Base-by-base conservation (phyloP, 257 asterid species). In the Coffea canephora region DNA sequence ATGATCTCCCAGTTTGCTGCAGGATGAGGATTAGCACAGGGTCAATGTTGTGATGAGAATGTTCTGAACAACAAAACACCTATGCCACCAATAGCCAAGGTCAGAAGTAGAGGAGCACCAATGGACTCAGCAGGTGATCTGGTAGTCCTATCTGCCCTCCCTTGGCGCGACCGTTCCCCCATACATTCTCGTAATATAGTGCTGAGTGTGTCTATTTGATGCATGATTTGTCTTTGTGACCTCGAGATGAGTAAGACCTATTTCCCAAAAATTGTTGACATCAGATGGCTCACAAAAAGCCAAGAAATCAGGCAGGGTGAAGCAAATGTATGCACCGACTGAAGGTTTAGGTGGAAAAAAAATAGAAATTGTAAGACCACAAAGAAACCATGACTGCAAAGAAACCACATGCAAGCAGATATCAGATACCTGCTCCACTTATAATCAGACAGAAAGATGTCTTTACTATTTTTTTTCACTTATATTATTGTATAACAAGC, bases 201-300 rank as follows among this genome's bases (percentile, higher is more conserved):
- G 88, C 91, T 89, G 55, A 96, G 93, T 71, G 89, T 92, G 87
- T 96, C 97, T 13, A 94, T 87, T 77, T 96, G 99, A 85, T 90
- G 97, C 90, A 96, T 87, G 68, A 92, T 85, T 85, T 96, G 97
- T 25, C 97, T 94, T 73, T 96, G 98, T 50, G 90, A 91, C 48
- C 98, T 93, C 23, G 93, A 82, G 81, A 96, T 86, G 45, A 89
- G 87, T 52, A 91, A 79, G 15, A 94, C 91, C 99, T 96, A 88
- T 80, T 77, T 11, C 79, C 8, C 76, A 62, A 83, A 77, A 14
- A 79, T 36, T 52, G 50, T 48, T 81, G 31, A 19, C 52, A 57
- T 74, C 49, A 78, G 73, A 39, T 39, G 43, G 4, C 43, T 39
- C 43, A 39, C 43, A 39, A 39, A 39, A 39, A 39, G 43, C 43